Base-by-base conservation (phyloP, 2,329 filamentous ascomycete species). In the Dactylellina drechsleri region DNA sequence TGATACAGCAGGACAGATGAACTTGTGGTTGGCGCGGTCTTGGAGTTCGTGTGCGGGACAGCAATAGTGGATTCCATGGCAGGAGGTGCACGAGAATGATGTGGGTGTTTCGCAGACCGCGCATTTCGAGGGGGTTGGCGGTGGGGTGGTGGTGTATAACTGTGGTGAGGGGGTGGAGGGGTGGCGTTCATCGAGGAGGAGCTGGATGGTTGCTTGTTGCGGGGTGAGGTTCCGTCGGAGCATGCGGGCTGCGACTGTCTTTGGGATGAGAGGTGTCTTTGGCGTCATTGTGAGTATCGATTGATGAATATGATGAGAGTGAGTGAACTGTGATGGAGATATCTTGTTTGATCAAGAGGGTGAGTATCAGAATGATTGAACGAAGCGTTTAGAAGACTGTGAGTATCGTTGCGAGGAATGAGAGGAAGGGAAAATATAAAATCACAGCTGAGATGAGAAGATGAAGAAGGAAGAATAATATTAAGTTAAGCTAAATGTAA, bases 31-130 rank as follows among this genome's bases (percentile, higher is more conserved):
- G 4, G 49, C n/a, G 23, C 12, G 13, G 23, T 74, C 70, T 57
- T 67, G 70, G 16, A 20, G 2, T 28, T 54, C 47, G 43, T 74
- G 70, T 12, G 50, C 13, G 7, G 18, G 0, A 13, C 50, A 41
- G 45, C 70, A 74, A 62, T 74, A 74, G 70, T 47, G 60, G 18
- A 54, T 41, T 1, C 62, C 62, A 16, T 74, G 57, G 43, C 70
- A 74, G 13, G 8, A 10, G 15, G 10, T 10, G 62, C 70, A 74
- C 26, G 43, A 56, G 50, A 45, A 64, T n/a, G 31, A 23, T 26
- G 70, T 47, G 26, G n/a, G 16, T 26, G 26, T 49, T 18, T 31
- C n/a, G 31, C 70, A 74, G 62, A 74, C 16, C 2, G 62, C 64
- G 54, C 70, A 74, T 50, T 26, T 7, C 49, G 23, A 20, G 36